Evolutionary conservation across 495 filamentous ascomycete genomes (phyloP).

Genomic region (Polyplosphaeria fusca): DNA sequence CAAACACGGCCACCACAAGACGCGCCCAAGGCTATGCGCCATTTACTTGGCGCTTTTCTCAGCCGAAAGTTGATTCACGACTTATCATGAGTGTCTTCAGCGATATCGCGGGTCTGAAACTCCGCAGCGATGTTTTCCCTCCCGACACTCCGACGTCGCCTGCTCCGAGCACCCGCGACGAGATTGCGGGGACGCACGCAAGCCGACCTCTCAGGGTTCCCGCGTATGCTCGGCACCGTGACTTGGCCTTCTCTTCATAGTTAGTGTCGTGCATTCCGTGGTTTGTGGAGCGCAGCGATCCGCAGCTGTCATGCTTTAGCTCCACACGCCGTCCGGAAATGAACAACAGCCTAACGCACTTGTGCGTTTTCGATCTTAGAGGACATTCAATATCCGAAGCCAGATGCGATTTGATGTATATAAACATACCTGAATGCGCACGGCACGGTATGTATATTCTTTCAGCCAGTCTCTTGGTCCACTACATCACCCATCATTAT

Average conservation of each 20-base stretch:
- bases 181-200: conserved; percentile 3
- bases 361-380: neutral
- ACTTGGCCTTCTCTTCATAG: neutral
- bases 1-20: no score
- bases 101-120: neutral
- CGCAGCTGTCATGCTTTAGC: neutral
- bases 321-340: neutral
- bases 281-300: conserved; percentile 14
- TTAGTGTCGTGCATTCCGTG: neutral
- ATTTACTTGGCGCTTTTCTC: neutral
- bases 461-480: neutral
- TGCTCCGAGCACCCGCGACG: conserved; percentile 19
- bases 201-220: conserved; percentile 5
- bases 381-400: neutral
- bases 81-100: neutral
- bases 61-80: neutral
- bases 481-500: neutral
- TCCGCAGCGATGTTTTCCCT: neutral
- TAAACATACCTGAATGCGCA: neutral
- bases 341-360: conserved; percentile 6
- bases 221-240: conserved; percentile 19
- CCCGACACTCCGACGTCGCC: conserved; percentile 3
- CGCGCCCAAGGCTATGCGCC: no score
- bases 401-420: neutral
- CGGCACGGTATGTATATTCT: neutral